Percentiles rank a stretch among this genome's conserved stretches.
Evolutionary conservation across 306 rosid species (phyloP).

Genomic region (Corylus americana): DNA sequence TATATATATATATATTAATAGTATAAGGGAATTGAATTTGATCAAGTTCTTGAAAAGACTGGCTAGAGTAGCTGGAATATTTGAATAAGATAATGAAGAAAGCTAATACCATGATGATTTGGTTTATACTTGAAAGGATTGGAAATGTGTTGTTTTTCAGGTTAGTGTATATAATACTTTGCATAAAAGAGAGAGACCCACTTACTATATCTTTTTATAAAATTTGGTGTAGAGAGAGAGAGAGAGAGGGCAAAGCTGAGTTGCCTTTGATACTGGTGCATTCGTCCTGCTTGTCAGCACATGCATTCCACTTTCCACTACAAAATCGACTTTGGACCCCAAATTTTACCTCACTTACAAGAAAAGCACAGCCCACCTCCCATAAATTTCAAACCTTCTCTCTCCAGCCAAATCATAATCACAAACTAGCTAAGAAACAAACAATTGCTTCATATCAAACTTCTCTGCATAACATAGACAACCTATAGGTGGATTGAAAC

Average conservation of each 20-base stretch:
- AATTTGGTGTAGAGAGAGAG: constrained; percentile 43
- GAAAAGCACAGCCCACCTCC: constrained; percentile 77
- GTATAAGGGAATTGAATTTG: neutral
- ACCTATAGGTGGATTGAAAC: constrained; percentile 13
- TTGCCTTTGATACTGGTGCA: constrained; percentile 85
- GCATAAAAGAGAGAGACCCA: constrained; percentile 65
- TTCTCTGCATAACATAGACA: constrained; percentile 23
- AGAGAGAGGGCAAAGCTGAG: constrained; percentile 63
- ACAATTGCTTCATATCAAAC: constrained; percentile 15
- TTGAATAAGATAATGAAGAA: neutral
- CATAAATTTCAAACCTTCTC: constrained; percentile 56
- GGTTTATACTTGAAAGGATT: constrained; percentile 1
- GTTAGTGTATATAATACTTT: constrained; percentile 15
- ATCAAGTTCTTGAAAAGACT: neutral
- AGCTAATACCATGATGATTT: constrained; percentile 3
- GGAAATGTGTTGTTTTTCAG: constrained; percentile 20
- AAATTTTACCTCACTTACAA: constrained; percentile 81
- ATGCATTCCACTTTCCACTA: constrained; percentile 97
- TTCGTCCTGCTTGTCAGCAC: constrained; percentile 89
- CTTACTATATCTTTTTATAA: constrained; percentile 43
- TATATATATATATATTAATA: too few relatives aligned
- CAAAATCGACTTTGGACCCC: constrained; percentile 90
- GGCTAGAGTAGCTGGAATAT: neutral
- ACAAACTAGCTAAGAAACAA: constrained; percentile 28
- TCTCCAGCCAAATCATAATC: constrained; percentile 31